Evolutionary conservation across 306 rosid genomes (phyloP).

Genomic region (Quillaja saponaria): DNA sequence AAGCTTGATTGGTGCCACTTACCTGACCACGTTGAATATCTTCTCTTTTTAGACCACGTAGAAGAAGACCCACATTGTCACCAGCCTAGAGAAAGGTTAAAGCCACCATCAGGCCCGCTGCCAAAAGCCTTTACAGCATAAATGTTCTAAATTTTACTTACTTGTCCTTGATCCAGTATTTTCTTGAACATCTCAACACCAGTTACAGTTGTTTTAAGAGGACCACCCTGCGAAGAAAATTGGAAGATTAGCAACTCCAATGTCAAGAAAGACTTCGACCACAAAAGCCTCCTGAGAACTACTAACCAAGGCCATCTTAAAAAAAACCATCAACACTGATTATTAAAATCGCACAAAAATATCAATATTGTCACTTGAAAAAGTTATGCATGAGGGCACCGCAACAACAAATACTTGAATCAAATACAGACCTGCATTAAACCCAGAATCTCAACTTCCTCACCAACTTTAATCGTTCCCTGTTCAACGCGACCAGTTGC

Average conservation of each 20-base stretch:
- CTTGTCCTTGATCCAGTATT: constrained; percentile 94
- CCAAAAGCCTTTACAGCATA: constrained; percentile 16
- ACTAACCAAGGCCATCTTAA: constrained; percentile 10
- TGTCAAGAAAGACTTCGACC: not conserved
- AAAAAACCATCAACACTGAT: constrained; percentile 9
- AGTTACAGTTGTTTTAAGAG: constrained; percentile 84
- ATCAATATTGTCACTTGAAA: not conserved
- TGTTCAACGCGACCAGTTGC: constrained; percentile 98
- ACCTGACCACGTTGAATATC: constrained; percentile 99
- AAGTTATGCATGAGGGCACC: constrained; percentile 23
- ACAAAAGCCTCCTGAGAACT: constrained; percentile 5
- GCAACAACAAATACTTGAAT: not conserved
- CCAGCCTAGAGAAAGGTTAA: constrained; percentile 66
- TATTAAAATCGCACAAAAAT: constrained; percentile 13
- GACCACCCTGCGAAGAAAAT: constrained; percentile 60
- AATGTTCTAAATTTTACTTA: constrained; percentile 41
- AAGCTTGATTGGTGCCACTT: constrained; percentile 29
- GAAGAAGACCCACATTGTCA: constrained; percentile 99
- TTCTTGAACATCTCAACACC: constrained; percentile 99
- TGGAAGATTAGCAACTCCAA: constrained; percentile 27
- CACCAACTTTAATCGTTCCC: constrained; percentile 87
- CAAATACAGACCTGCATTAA: constrained; percentile 66
- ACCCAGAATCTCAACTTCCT: constrained; percentile 94
- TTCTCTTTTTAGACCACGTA: constrained; percentile 93
- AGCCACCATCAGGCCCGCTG: constrained; percentile 26